phyloP scores from a whole-genome alignment of 2,329 filamentous ascomycete species.

The Phaeomoniella chlamydospora region DNA sequence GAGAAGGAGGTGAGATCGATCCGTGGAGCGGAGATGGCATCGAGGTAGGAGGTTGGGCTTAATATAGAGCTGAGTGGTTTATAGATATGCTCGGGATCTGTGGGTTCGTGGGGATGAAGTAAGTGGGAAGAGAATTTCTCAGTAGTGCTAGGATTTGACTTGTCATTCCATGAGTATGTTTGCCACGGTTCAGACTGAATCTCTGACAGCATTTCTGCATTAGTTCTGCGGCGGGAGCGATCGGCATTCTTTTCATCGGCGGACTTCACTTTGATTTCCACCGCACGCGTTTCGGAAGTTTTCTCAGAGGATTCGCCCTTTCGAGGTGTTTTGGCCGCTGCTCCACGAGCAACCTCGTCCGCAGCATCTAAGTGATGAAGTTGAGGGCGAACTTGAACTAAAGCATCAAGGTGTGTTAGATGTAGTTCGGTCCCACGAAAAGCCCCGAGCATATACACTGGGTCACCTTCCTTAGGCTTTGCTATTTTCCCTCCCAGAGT shows the following conservation, averaged over 20 bases:
- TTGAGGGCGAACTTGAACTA: constrained; percentile 81
- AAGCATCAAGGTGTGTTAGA: constrained; percentile 66
- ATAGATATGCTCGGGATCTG: constrained; percentile 18
- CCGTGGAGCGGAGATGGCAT: neutral
- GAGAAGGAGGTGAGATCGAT: neutral
- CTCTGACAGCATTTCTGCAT: constrained; percentile 59
- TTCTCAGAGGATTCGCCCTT: constrained; percentile 19
- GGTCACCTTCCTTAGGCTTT: constrained; percentile 53
- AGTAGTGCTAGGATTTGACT: constrained; percentile 52
- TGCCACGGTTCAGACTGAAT: constrained; percentile 78
- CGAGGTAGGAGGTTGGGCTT: neutral
- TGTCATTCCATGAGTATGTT: constrained; percentile 60
- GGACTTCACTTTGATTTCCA: constrained; percentile 77
- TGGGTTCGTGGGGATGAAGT: constrained; percentile 35
- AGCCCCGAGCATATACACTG: constrained; percentile 77
- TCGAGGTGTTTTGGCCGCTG: constrained; percentile 18
- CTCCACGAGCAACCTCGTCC: constrained; percentile 50
- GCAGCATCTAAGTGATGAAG: constrained; percentile 84
- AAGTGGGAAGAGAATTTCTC: constrained; percentile 60
- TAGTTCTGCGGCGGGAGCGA: constrained; percentile 42
- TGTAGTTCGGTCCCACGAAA: constrained; percentile 76
- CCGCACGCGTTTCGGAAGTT: constrained; percentile 48
- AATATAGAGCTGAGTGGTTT: neutral
- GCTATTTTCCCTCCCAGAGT: constrained; percentile 74
- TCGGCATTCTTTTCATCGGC: constrained; percentile 34